A percentile compares a stretch with the other conserved stretches of the same genome.
Evolutionary conservation across 495 filamentous ascomycete genomes (phyloP).

Genomic region (Trichocladium antarcticum): DNA sequence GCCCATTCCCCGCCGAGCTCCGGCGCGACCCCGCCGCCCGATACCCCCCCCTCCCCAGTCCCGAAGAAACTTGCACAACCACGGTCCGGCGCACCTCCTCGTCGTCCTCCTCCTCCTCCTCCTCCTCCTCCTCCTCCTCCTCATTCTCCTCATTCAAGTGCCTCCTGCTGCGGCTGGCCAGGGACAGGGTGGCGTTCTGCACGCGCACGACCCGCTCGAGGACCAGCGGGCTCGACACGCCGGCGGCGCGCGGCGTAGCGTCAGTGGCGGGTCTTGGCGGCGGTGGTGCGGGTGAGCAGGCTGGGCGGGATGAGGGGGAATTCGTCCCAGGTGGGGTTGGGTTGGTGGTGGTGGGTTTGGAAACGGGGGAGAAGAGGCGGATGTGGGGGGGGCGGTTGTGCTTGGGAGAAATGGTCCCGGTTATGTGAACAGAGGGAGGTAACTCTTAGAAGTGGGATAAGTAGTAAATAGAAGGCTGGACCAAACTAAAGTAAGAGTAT

Average conservation of each 20-base stretch:
- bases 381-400: constrained; percentile 30
- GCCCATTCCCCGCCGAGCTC: no score
- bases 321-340: constrained; percentile 6
- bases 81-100: no score
- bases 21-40: no score
- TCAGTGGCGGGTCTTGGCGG: constrained; percentile 38
- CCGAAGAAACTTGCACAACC: no score
- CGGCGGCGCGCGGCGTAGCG: constrained; percentile 29
- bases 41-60: no score
- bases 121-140: constrained; percentile 7
- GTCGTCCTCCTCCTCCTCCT: background rate
- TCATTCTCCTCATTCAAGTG: constrained; percentile 18
- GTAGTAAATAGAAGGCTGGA: no score
- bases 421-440: no score
- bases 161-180: no score
- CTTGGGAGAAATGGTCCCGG: constrained; percentile 42
- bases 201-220: constrained; percentile 24
- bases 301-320: constrained; percentile 28
- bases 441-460: no score
- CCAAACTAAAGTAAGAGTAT: no score
- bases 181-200: background rate
- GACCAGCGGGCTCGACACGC: constrained; percentile 27
- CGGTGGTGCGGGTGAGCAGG: constrained; percentile 29
- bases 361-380: constrained; percentile 5
- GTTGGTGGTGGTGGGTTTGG: background rate